These are phyloP conservation scores for Tolypocladium sp. DNA, from an alignment of 2,329 filamentous ascomycete species.

Conservation along the genomic window DNA sequence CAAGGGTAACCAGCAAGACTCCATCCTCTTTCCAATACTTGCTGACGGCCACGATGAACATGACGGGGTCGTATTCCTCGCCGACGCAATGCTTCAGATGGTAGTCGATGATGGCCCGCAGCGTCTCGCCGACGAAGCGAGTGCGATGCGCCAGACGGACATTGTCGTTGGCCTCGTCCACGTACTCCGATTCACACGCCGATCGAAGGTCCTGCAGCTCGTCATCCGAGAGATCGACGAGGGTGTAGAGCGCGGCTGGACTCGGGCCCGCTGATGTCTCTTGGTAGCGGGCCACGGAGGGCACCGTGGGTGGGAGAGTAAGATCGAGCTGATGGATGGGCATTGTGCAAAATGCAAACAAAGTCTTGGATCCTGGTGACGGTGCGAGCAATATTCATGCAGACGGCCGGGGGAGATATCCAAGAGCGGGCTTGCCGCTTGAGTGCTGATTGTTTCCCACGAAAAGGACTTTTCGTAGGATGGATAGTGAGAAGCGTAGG, in stretches of 20 bases:
- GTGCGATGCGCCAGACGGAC: not conserved
- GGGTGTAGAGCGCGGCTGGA: not conserved
- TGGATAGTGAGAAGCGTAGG: too few relatives aligned
- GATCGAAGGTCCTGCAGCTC: not conserved
- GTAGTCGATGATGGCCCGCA: not conserved
- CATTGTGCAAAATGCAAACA: not conserved
- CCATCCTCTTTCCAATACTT: not conserved
- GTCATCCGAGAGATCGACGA: not conserved
- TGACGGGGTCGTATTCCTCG: not conserved
- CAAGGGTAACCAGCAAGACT: not conserved
- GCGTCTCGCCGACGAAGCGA: not conserved
- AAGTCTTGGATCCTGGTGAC: too few relatives aligned
- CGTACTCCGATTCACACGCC: not conserved
- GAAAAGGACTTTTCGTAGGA: too few relatives aligned
- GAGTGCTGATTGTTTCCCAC: too few relatives aligned
- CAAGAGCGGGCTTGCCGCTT: too few relatives aligned
- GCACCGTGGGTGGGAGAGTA: not conserved
- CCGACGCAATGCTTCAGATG: not conserved
- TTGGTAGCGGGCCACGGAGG: not conserved
- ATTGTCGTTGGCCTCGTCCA: not conserved
- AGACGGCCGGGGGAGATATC: too few relatives aligned
- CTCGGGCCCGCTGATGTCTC: not conserved
- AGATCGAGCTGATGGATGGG: not conserved
- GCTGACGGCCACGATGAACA: not conserved
- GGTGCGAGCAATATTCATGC: too few relatives aligned